A percentile compares a stretch with the other conserved stretches of the same genome.
Conservation (phyloP, 352 stramenopile genomes). For the Phytophthora pisi region DNA sequence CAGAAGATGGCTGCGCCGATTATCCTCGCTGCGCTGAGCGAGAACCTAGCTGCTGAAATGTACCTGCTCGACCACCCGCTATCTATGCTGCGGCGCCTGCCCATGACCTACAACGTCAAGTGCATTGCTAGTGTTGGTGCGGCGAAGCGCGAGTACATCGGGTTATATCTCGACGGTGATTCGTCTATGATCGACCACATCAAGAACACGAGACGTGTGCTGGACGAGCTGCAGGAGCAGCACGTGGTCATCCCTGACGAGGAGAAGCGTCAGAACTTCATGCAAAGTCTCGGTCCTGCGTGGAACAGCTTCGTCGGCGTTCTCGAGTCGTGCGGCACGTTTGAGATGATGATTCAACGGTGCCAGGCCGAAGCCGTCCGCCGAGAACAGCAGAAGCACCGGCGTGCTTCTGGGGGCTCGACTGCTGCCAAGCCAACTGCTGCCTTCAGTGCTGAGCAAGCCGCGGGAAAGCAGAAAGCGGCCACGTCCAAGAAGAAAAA, state of each 20-base stretch:
- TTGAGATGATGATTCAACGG: conserved; percentile 10
- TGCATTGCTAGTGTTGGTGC: neutral
- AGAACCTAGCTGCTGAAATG: neutral
- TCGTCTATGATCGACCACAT: conserved; percentile 13
- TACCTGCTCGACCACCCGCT: neutral
- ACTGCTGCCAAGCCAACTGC: neutral
- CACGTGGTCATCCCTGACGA: conserved; percentile 6
- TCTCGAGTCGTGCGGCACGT: conserved; percentile 1
- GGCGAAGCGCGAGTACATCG: conserved; percentile 6
- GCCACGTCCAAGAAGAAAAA: neutral
- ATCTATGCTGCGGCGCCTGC: neutral
- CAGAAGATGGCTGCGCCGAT: neutral
- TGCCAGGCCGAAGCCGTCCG: conserved; percentile 16
- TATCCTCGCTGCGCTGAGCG: neutral
- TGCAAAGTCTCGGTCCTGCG: conserved; percentile 8
- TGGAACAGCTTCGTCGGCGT: conserved; percentile 17
- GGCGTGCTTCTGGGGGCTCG: neutral
- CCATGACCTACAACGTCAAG: neutral
- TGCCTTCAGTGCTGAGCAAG: neutral
- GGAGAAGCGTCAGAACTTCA: conserved; percentile 16
- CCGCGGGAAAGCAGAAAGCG: neutral
- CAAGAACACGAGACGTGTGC: conserved; percentile 13
- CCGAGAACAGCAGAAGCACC: conserved; percentile 10
- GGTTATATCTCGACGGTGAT: conserved; percentile 6
- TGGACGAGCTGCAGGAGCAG: conserved; percentile 17